Percentiles rank a stretch among this genome's conserved stretches.
Conservation (phyloP, 495 filamentous ascomycete species). For the Podospora pseudopauciseta region DNA sequence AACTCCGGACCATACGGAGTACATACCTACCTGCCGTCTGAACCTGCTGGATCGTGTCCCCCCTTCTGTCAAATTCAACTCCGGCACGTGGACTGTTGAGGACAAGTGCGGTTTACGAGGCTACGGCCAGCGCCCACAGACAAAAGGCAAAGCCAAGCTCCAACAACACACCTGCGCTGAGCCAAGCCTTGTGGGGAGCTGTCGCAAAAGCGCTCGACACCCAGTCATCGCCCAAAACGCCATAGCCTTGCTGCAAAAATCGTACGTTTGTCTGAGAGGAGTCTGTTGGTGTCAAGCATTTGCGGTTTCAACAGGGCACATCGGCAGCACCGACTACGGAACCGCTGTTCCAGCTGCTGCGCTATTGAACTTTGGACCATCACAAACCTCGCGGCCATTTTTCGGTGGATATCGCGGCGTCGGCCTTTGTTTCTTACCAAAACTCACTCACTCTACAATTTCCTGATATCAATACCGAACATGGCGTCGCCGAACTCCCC, state of each 20-base stretch:
- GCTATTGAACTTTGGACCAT: not conserved
- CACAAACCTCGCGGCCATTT: not conserved
- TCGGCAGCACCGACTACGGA: conserved; percentile 12
- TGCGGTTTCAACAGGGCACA: conserved; percentile 6
- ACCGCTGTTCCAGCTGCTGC: not conserved
- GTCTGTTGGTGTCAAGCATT: not conserved
- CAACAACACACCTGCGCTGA: not conserved
- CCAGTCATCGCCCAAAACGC: conserved; percentile 11
- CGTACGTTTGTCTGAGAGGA: conserved; percentile 22
- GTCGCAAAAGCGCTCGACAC: conserved; percentile 4
- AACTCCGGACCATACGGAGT: not conserved
- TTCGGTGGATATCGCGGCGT: not conserved
- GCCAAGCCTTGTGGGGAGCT: conserved; percentile 8
- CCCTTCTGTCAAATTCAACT: too few relatives aligned
- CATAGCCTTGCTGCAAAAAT: conserved; percentile 27
- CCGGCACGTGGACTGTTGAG: not conserved
- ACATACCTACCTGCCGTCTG: too few relatives aligned
- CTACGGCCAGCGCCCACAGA: not conserved
- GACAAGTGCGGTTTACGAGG: not conserved
- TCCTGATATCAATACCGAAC: conserved; percentile 1
- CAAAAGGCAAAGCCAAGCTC: not conserved
- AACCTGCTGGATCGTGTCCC: too few relatives aligned
- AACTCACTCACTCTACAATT: not conserved
- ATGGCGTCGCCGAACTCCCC: conserved; percentile 11
- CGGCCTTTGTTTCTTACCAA: not conserved